phyloP scores from a whole-genome alignment of 23 red algal genomes.

The Agarophyton chilense region DNA sequence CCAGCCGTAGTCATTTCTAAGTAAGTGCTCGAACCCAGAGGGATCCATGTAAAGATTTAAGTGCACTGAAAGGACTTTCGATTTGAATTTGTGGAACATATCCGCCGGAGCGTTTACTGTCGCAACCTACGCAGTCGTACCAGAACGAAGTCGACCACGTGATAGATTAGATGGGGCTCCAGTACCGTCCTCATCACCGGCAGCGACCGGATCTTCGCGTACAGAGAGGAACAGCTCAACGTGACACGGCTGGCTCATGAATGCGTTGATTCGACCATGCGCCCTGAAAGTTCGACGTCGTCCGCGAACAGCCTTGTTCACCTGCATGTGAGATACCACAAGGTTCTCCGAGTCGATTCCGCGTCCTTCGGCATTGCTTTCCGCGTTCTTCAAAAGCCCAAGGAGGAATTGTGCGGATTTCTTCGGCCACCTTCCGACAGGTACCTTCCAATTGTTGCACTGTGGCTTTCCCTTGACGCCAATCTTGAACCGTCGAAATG shows the following conservation, averaged over 20 bases:
- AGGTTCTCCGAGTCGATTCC: conserved; percentile 91
- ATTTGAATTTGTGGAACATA: not conserved
- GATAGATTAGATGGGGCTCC: conserved; percentile 40
- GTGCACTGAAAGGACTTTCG: no score
- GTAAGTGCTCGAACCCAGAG: not conserved
- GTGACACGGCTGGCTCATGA: conserved; percentile 98
- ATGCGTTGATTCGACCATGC: conserved; percentile 95
- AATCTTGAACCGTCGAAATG: conserved; percentile 93
- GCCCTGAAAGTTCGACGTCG: conserved; percentile 95
- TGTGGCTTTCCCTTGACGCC: conserved; percentile 98
- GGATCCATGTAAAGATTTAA: no score
- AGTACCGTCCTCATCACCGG: conserved; percentile 59
- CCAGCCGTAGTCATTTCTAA: conserved; percentile 45
- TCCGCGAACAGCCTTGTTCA: conserved; percentile 94
- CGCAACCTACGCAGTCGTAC: conserved; percentile 53
- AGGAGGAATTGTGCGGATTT: conserved; percentile 86
- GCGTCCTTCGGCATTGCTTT: conserved; percentile 86
- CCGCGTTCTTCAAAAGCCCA: conserved; percentile 93
- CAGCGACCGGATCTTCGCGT: conserved; percentile 62
- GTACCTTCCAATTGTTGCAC: conserved; percentile 82
- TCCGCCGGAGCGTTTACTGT: not conserved
- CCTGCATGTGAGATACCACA: conserved; percentile 93
- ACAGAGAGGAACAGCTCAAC: conserved; percentile 93
- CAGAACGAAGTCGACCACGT: conserved; percentile 56
- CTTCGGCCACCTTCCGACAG: conserved; percentile 91